Conservation (phyloP, 257 asterid genomes). For the Forsythia viridissima region DNA sequence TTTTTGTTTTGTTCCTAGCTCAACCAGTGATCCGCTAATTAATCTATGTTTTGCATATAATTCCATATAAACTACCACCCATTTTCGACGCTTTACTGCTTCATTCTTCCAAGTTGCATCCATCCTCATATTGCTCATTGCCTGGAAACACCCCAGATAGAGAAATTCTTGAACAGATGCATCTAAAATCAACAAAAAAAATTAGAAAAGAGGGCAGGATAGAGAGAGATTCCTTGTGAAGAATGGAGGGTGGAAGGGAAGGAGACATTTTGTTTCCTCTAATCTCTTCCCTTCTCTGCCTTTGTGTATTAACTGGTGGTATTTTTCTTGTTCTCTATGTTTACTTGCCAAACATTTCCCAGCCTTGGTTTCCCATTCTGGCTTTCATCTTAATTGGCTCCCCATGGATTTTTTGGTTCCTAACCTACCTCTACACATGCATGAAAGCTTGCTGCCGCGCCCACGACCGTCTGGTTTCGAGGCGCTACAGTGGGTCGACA, state of each 20-base stretch:
- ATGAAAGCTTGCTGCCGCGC: conserved; percentile 37
- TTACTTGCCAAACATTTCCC: conserved; percentile 44
- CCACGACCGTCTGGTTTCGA: neutral
- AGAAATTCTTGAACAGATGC: neutral
- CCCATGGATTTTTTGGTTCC: conserved; percentile 77
- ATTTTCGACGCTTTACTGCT: too few species aligned
- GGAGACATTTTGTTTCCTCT: conserved; percentile 63
- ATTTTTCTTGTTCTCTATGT: conserved; percentile 54
- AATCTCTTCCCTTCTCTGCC: conserved; percentile 52
- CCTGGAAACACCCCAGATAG: neutral
- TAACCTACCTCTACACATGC: conserved; percentile 56
- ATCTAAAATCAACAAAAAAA: neutral
- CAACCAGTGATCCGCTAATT: too few species aligned
- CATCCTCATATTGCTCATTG: too few species aligned
- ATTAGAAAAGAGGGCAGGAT: neutral
- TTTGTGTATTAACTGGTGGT: conserved; percentile 62
- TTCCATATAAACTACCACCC: too few species aligned
- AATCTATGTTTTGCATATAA: too few species aligned
- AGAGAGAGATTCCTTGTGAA: neutral
- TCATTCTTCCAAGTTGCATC: too few species aligned
- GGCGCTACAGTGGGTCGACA: neutral
- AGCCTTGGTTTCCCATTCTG: conserved; percentile 62
- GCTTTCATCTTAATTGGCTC: conserved; percentile 64
- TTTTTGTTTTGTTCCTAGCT: too few species aligned
- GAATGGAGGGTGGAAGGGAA: conserved; percentile 58